Conservation (phyloP, 192 early-diverging fungal genomes). For the Rhizophagus clarus region DNA sequence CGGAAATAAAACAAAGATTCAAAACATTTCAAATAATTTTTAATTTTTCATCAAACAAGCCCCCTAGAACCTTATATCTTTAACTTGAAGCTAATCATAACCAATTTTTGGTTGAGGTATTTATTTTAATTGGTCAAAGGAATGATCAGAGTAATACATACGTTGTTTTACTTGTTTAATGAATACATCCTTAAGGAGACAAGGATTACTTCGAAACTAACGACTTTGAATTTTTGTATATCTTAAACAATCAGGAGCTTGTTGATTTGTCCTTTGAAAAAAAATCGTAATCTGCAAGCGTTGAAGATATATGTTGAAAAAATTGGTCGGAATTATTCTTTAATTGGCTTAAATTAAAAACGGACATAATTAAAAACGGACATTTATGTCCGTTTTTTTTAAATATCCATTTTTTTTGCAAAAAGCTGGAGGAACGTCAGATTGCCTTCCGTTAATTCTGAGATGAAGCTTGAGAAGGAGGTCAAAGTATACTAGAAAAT, state of each 20-base stretch:
- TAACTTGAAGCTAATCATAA: slow-evolving; percentile 69
- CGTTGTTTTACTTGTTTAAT: not conserved
- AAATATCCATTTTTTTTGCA: slow-evolving; percentile 49
- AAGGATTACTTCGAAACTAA: not conserved
- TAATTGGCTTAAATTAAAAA: no score
- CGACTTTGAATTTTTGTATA: slow-evolving; percentile 20
- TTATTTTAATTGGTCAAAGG: slow-evolving; percentile 24
- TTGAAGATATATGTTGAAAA: no score
- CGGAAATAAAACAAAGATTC: slow-evolving; percentile 61
- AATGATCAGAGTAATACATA: no score
- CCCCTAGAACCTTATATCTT: no score
- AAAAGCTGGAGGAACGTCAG: no score
- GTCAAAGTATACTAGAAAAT: slow-evolving; percentile 64
- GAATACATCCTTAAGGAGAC: not conserved
- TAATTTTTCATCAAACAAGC: no score
- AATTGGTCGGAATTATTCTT: no score
- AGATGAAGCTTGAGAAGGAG: slow-evolving; percentile 43
- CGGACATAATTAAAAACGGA: no score
- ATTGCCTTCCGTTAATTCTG: slow-evolving; percentile 52
- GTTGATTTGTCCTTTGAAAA: slow-evolving; percentile 28
- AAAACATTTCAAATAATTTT: slow-evolving; percentile 51
- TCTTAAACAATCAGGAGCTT: not conserved
- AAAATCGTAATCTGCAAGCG: slow-evolving; percentile 56
- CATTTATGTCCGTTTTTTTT: no score
- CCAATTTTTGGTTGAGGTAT: slow-evolving; percentile 54